These are phyloP conservation scores for Lactarius hengduanensis DNA, from an alignment of 768 basidiomycete genomes.

Conservation along the genomic window DNA sequence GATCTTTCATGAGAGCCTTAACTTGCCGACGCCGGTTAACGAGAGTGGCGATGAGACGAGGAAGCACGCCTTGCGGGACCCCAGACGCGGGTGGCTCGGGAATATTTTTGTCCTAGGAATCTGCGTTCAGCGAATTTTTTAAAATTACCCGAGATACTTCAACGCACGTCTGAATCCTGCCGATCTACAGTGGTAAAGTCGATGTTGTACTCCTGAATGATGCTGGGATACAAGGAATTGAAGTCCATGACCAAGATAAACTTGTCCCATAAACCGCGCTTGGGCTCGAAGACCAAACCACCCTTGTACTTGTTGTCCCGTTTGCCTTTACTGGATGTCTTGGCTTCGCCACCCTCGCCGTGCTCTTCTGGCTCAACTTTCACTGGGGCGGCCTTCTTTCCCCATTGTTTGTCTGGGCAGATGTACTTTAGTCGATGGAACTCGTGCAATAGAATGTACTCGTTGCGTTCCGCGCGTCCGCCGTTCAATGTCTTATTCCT, in stretches of 20 bases:
- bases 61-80: constrained; percentile 83
- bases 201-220: constrained; percentile 99
- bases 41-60: constrained; percentile 94
- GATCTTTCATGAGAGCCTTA: constrained; percentile 94
- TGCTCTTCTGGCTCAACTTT: constrained; percentile 56
- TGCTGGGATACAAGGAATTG: constrained; percentile 98
- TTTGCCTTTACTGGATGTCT: constrained; percentile 56
- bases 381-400: constrained; percentile 64
- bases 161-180: constrained; percentile 52
- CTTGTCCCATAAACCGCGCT: constrained; percentile 94
- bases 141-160: constrained; percentile 6
- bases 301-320: constrained; percentile 99
- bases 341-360: constrained; percentile 41
- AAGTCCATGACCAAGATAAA: constrained; percentile 99
- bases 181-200: constrained; percentile 96
- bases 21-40: constrained; percentile 88
- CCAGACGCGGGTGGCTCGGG: constrained; percentile 81
- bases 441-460: constrained; percentile 97
- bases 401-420: constrained; percentile 91
- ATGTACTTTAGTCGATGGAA: constrained; percentile 96
- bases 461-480: constrained; percentile 97
- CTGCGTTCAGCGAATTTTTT: neutral
- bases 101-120: constrained; percentile 77
- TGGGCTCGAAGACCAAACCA: constrained; percentile 96
- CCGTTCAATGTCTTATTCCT: constrained; percentile 98